Evolutionary conservation across 176 grass and related monocot species (phyloP).

Genomic region (Hordeum marinum): DNA sequence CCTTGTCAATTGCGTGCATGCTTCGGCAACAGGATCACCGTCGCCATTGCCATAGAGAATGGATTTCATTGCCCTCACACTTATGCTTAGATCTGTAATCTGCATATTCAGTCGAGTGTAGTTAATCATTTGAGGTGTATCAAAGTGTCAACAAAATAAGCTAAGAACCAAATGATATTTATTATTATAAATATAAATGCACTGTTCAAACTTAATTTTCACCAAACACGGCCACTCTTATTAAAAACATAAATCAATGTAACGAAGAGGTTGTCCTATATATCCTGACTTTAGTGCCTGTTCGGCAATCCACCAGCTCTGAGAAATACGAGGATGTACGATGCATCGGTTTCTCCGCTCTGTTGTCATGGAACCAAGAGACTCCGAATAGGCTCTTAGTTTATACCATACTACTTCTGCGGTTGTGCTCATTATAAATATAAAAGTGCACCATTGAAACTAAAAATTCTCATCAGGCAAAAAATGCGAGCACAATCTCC

Average conservation of each 20-base stretch:
- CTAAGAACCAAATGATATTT: not conserved
- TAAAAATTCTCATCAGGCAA: not conserved
- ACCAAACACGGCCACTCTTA: not conserved
- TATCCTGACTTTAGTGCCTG: too few species aligned
- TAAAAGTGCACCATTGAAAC: not conserved
- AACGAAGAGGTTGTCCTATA: too few species aligned
- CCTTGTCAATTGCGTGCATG: constrained; percentile 42
- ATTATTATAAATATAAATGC: not conserved
- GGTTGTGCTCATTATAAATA: not conserved
- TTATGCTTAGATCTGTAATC: constrained; percentile 47
- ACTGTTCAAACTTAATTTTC: not conserved
- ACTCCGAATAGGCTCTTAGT: not conserved
- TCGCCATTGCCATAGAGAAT: constrained; percentile 61
- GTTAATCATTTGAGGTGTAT: not conserved
- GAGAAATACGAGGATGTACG: too few species aligned
- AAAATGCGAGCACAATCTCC: not conserved
- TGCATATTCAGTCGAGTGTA: not conserved
- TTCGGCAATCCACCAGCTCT: too few species aligned
- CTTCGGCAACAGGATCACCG: constrained; percentile 41
- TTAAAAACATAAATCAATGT: too few species aligned
- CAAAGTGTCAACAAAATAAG: not conserved
- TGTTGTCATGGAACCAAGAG: too few species aligned
- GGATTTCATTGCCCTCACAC: constrained; percentile 46
- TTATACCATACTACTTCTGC: not conserved
- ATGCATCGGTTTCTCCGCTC: too few species aligned